phyloP scores from a whole-genome alignment of 2,329 filamentous ascomycete genomes.

The Cercospora beticola region DNA sequence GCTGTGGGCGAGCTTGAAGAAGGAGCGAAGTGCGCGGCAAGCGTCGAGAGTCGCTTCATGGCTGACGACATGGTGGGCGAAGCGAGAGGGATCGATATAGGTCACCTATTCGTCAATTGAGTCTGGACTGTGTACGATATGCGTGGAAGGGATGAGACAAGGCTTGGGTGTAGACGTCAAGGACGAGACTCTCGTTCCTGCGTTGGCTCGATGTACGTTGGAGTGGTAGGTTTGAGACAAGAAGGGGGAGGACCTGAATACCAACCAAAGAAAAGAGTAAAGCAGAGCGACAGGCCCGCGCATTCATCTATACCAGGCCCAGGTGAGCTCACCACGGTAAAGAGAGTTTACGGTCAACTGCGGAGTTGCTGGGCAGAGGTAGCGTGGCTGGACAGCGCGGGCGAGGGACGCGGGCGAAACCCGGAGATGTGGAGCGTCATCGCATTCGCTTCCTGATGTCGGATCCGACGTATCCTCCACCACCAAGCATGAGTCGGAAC shows the following conservation, averaged over 20 bases:
- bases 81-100: conserved; percentile 12
- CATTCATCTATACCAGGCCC: not conserved
- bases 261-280: not conserved
- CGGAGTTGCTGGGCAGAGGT: conserved; percentile 8
- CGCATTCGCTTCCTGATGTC: not conserved
- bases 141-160: conserved; percentile 9
- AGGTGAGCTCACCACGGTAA: not conserved
- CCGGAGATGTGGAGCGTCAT: not conserved
- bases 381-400: not conserved
- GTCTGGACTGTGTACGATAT: conserved; percentile 15
- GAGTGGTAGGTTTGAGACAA: conserved; percentile 21
- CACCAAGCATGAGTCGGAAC: not conserved
- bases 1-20: conserved; percentile 35
- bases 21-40: conserved; percentile 47
- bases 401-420: conserved; percentile 1
- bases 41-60: conserved; percentile 59
- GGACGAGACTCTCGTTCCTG: not conserved
- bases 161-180: conserved; percentile 1
- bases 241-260: not conserved
- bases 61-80: conserved; percentile 59
- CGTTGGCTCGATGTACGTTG: not conserved
- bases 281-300: not conserved
- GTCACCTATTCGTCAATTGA: conserved; percentile 14
- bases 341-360: conserved; percentile 9
- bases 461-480: not conserved